Base-by-base conservation (phyloP, 2,329 filamentous ascomycete genomes). In the Fusarium nanum region DNA sequence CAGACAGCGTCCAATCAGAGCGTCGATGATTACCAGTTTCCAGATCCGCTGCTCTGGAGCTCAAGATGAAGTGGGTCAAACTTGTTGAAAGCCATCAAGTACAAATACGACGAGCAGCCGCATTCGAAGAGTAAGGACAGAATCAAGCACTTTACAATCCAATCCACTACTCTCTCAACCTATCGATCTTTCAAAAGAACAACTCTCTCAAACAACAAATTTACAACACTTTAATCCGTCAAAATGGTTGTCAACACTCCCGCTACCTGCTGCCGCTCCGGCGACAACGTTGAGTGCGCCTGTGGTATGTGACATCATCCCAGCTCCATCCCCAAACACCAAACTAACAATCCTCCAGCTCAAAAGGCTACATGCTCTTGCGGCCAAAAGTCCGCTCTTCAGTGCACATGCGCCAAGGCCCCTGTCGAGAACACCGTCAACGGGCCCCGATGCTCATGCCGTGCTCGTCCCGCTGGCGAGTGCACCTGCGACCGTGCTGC, bases 401-500 rank as follows among this genome's bases (percentile, higher is more conserved):
- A 94, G 79, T 98, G 95, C 88, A 92, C 85, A 68, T 98, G 95
- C 84, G 89, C 89, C 76, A 94, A 93, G 81, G 87, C 94, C 6
- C 70, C 86, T 6, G 81, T 84, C 18, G 94, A 98, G 86, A 98
- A 98, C 85, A 82, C 83, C 42, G 79, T 93, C 59, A 80, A 84
- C 9, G 93, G 93, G 9, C 86, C 92, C 41, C 87, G 93, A 74
- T 97, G 93, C 86, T 94, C 92, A 46, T 97, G 94, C 85, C 88
- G 93, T 73, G 89, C 92, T 73, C 90, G 93, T 59, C 91, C 92
- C 23, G 92, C 91, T 63, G 92, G 92, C 64, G 83, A 90, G 76
- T 97, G 94, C 84, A 97, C 91, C 37, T 97, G 94, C 79, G 91
- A 93, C 70, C 88, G 92, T 57, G 86, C 92, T 3, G 76, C 82